These are phyloP conservation scores for Pseudogymnoascus sp. DNA, from an alignment of 2,329 filamentous ascomycete genomes.

Conservation along the genomic window DNA sequence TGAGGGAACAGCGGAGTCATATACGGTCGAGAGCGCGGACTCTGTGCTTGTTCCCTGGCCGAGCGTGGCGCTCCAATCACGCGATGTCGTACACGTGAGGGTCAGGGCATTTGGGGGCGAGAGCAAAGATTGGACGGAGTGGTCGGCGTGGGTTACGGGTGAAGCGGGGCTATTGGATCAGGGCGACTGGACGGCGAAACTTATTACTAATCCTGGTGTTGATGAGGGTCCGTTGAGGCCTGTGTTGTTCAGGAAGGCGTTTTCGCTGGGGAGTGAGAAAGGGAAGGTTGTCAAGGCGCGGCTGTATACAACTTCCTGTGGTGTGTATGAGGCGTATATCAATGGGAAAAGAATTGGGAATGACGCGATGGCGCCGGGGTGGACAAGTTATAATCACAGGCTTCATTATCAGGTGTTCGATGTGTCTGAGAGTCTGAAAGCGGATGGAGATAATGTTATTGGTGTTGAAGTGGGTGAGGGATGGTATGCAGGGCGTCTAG, in stretches of 20 bases:
- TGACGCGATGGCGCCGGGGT: slow-evolving; percentile 31
- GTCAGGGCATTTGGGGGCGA: background rate
- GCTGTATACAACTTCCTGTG: slow-evolving; percentile 28
- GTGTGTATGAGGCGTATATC: slow-evolving; percentile 27
- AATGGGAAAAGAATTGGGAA: slow-evolving; percentile 26
- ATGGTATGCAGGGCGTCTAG: slow-evolving; percentile 37
- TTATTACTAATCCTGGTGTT: slow-evolving; percentile 8
- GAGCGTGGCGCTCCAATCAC: slow-evolving; percentile 21
- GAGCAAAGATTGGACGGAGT: background rate
- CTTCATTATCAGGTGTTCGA: slow-evolving; percentile 15
- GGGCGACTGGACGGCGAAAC: slow-evolving; percentile 8
- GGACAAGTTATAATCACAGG: slow-evolving; percentile 23
- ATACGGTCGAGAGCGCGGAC: background rate
- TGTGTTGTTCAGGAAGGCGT: slow-evolving; percentile 27
- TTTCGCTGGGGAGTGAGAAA: slow-evolving; percentile 11
- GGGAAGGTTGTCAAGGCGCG: slow-evolving; percentile 16
- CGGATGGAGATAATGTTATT: slow-evolving; percentile 31
- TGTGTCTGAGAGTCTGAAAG: slow-evolving; percentile 8
- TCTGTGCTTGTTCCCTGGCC: slow-evolving; percentile 37
- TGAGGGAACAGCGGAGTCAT: background rate
- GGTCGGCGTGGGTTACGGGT: slow-evolving; percentile 2
- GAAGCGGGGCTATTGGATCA: background rate
- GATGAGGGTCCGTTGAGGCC: slow-evolving; percentile 23
- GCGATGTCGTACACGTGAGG: slow-evolving; percentile 13
- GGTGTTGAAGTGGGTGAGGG: slow-evolving; percentile 39